Evolutionary conservation across 331 rosid species (phyloP), one percentile per base, ranked within the genome.

Genomic region (Erythrophleum ivorense): DNA sequence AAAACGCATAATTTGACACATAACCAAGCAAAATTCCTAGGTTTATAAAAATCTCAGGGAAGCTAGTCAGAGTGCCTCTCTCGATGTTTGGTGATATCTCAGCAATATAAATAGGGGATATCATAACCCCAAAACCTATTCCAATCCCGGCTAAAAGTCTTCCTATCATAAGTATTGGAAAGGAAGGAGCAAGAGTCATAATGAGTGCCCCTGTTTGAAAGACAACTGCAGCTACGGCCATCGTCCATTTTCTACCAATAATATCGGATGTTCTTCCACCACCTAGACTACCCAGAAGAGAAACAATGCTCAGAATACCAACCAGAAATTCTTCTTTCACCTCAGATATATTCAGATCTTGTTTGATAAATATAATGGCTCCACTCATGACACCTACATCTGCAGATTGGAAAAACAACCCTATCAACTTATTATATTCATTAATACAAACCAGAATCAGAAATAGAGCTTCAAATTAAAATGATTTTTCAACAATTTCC

Each of bases 341-440:
- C 91, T 94, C 94, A 29, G 92, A 79, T 81, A 91, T 92, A 74
- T 92, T 94, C 71, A 94, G 86, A 86, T 94, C 98, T 81, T 94
- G 91, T 67, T 91, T 92, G 53, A 94, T 92, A 86, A 91, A 94
- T 87, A 92, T 85, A 59, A 94, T 91, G 58, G 98, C 97, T 75
- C 98, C 98, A 82, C 98, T 94, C 98, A 94, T 94, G 21, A 94
- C 98, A 76, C 98, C 98, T 6, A 94, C 98, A 81, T 94, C 98
- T 94, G 93, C 87, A 86, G 63, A 77, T 84, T 53, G 19, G 8
- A n/a, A n/a, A 16, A 59, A 53, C 8, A 65, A 65, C 21, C 18
- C 2, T 18, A 66, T 66, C 72, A 40, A 66, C 53, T 15, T 48
- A 2, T 15, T 33, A 76, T 15, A 9, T 33, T 31, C 34, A 45